Evolutionary conservation across 108 stramenopile species (phyloP).

Genomic region (Cylindrotheca closterium): DNA sequence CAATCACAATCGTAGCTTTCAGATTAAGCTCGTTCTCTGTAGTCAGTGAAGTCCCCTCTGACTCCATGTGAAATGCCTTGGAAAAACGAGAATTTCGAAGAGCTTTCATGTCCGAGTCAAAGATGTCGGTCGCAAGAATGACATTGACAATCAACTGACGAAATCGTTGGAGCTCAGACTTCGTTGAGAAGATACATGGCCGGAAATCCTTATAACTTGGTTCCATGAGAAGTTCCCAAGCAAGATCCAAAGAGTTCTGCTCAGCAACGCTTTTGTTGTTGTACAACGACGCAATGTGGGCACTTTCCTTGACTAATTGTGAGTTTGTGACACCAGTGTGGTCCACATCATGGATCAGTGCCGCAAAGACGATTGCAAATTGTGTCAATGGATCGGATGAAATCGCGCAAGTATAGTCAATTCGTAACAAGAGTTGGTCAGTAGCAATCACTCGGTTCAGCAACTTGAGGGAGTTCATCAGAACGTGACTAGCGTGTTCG

Average conservation of each 20-base stretch:
- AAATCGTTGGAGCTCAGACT: slow-evolving; percentile 26
- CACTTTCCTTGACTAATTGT: slow-evolving; percentile 51
- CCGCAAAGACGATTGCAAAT: slow-evolving; percentile 39
- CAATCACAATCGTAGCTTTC: slow-evolving; percentile 43
- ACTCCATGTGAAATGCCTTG: slow-evolving; percentile 20
- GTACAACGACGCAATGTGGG: slow-evolving; percentile 41
- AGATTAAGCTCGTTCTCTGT: slow-evolving; percentile 16
- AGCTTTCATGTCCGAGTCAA: slow-evolving; percentile 44
- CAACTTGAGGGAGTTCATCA: slow-evolving; percentile 51
- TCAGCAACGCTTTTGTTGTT: slow-evolving; percentile 46
- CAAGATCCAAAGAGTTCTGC: slow-evolving; percentile 58
- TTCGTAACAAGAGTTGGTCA: slow-evolving; percentile 19
- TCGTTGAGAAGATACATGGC: slow-evolving; percentile 43
- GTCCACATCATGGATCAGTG: slow-evolving; percentile 50
- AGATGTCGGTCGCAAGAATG: slow-evolving; percentile 63
- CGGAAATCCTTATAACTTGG: slow-evolving; percentile 42
- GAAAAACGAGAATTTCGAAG: slow-evolving; percentile 28
- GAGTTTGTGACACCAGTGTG: slow-evolving; percentile 57
- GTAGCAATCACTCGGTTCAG: slow-evolving; percentile 27
- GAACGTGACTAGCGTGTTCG: slow-evolving; percentile 49
- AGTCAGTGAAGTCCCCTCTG: not conserved
- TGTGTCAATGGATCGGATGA: slow-evolving; percentile 33
- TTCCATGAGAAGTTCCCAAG: slow-evolving; percentile 46
- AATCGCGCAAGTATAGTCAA: slow-evolving; percentile 34
- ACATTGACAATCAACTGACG: slow-evolving; percentile 32